Evolutionary conservation across 495 filamentous ascomycete species (phyloP), one percentile per base, ranked within the genome.

Genomic region (Aspergillus hancockii): DNA sequence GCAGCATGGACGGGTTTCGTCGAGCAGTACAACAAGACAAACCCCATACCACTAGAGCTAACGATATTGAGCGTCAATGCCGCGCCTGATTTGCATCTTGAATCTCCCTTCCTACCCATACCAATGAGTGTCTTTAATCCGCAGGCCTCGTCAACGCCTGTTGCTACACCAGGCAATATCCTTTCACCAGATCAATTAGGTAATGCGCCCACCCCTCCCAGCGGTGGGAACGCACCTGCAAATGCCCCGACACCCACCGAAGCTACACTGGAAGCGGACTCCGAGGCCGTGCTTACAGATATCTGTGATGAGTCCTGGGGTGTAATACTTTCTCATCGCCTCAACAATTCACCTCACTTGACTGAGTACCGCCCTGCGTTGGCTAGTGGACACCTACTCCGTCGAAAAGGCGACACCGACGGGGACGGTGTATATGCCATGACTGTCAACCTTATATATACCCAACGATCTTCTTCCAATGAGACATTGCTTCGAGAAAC

Each of bases 221-320:
- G 71, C 49, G 62, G 65, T 13, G 49, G 50, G 10, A 40, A 66
- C 16, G 59, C 36, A 19, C 52, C 71, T 6, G 70, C 70, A 8
- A 84, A 77, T 55, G 81, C 85, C 10, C 77, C 86, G 7, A 85
- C 85, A 0, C 80, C 87, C 0, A 82, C 81, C 14, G 83, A 84
- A 13, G 73, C 72, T 22, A 67, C 76, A 18, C 52, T 70, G 3
- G 85, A 91, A 45, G 69, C 83, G 1, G 92, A 95, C 51, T 78
- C 83, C 0, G 90, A 95, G 45, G 82, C 90, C 8, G 81, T 86
- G 16, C 82, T 98, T 8, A 73, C 90, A 6, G 93, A 98, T 66
- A 67, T 85, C 30, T 83, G 83, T 21, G 93, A 98, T 55, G 88
- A 92, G 54, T 89, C 85, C 3, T 97, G 90, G 90, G 87, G 85